phyloP scores from a whole-genome alignment of 2,329 filamentous ascomycete genomes.

The Trichoderma arundinaceum region DNA sequence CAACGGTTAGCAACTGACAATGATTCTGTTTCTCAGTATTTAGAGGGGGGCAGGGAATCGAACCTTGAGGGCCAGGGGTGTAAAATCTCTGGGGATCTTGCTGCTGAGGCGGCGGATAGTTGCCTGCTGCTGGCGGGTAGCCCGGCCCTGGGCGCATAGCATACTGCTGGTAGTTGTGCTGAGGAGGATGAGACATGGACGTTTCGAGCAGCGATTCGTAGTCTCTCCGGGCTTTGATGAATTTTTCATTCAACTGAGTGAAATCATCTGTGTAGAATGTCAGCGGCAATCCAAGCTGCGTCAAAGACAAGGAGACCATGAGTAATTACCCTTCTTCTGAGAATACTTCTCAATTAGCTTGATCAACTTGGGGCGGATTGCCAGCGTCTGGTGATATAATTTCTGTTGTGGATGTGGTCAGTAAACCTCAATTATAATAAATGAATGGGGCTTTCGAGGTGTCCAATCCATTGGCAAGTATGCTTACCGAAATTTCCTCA shows the following conservation, averaged over 20 bases:
- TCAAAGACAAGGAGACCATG: too few relatives aligned
- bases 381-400: conserved; percentile 89
- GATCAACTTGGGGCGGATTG: conserved; percentile 94
- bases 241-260: conserved; percentile 97
- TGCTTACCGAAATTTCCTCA: conserved; percentile 83
- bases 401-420: conserved; percentile 56
- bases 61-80: conserved; percentile 48
- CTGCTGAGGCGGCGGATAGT: conserved; percentile 47
- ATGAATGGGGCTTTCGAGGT: too few relatives aligned
- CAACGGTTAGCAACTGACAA: conserved; percentile 23
- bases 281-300: not conserved
- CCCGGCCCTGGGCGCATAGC: conserved; percentile 59
- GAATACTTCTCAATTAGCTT: conserved; percentile 99
- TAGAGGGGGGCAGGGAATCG: not conserved
- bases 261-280: conserved; percentile 75
- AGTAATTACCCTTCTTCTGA: conserved; percentile 84
- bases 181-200: conserved; percentile 93
- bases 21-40: not conserved
- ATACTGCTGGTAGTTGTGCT: conserved; percentile 76
- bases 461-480: too few relatives aligned
- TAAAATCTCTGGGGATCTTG: conserved; percentile 73
- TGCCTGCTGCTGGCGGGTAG: conserved; percentile 47
- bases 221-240: conserved; percentile 96
- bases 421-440: too few relatives aligned
- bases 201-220: conserved; percentile 95